Evolutionary conservation across 371 early-diverging fungal genomes (phyloP).

Genomic region (Mortierella sp.): DNA sequence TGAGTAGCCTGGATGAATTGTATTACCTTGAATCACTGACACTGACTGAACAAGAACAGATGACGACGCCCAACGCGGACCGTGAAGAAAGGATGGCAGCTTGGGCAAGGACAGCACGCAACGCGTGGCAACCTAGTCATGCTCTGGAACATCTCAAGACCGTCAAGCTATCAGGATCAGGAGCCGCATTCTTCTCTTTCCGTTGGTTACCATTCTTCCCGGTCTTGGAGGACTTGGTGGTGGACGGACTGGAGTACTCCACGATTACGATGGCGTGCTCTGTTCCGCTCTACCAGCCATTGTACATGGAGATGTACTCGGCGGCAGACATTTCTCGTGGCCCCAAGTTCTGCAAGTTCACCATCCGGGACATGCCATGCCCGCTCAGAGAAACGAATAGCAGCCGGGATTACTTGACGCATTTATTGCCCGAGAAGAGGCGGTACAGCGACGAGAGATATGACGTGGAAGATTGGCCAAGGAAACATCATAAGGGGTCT

Average conservation of each 20-base stretch:
- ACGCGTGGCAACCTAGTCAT: neutral
- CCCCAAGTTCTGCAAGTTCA: conserved; percentile 7
- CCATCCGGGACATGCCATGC: neutral
- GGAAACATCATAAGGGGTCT: too few relatives aligned
- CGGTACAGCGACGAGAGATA: too few relatives aligned
- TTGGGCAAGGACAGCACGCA: neutral
- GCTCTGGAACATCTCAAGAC: conserved; percentile 4
- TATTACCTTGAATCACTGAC: conserved; percentile 5
- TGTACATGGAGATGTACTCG: neutral
- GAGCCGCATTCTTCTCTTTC: conserved; percentile 10
- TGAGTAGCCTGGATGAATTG: neutral
- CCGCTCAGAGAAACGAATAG: too few relatives aligned
- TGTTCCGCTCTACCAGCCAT: neutral
- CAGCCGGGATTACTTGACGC: too few relatives aligned
- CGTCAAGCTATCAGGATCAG: conserved; percentile 6
- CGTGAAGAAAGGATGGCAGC: neutral
- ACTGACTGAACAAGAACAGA: neutral
- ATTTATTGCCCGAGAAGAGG: too few relatives aligned
- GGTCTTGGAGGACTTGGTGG: conserved; percentile 2
- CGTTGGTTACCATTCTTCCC: conserved; percentile 10
- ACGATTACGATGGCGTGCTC: neutral
- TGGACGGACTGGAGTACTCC: conserved; percentile 12
- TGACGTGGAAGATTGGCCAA: too few relatives aligned
- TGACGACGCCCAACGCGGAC: too few relatives aligned
- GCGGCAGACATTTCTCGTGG: neutral